Base-by-base conservation (phyloP, 2,329 filamentous ascomycete genomes). In the Venturia asperata region DNA sequence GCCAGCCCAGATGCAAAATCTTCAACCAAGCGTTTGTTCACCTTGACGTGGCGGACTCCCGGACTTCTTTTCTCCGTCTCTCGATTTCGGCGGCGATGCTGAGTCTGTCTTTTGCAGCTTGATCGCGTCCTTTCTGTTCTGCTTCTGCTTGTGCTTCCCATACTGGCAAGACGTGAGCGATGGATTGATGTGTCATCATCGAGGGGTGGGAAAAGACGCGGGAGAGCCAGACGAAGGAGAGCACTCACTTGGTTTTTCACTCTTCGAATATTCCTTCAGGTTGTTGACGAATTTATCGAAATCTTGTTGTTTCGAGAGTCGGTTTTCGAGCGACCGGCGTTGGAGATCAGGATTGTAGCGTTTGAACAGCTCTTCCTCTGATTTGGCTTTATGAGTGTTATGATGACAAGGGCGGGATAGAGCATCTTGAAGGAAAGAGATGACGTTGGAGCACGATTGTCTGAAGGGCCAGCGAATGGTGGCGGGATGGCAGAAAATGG, bases 291-390 rank as follows among this genome's bases (percentile, higher is more conserved):
- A 97, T 65, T 92, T 84, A 73, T 97, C 90, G 71, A 96, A 96
- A 66, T 97, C 92, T 76, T 92, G 83, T 73, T 94, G 86, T 67
- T 85, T 84, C 74, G 89, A 85, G 66, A 88, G 82, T 21, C 91
- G 85, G 66, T 87, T 85, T 76, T 92, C 92, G n/a, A 96, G 79
- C 68, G 90, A 92, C 72, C 89, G 85, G 76, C 90, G 90, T 74
- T 94, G 90, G n/a, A 99, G 83, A 42, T 97, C 94, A 0, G 93
- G 93, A 76, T 93, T 97, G 80, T 97, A 97, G 77, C 83, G 86
- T 75, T 84, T 82, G 81, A 95, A 92, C 52, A 99, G 83, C 78
- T 97, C 92, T 77, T 97, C 94, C 71, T 97, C 92, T 52, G 47
- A 52, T 52, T 52, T 52, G 13, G 27, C 17, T 21, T 27, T 52